Evolutionary conservation across 176 grass and related monocot genomes (phyloP).

Genomic region (Dactylis glomerata): DNA sequence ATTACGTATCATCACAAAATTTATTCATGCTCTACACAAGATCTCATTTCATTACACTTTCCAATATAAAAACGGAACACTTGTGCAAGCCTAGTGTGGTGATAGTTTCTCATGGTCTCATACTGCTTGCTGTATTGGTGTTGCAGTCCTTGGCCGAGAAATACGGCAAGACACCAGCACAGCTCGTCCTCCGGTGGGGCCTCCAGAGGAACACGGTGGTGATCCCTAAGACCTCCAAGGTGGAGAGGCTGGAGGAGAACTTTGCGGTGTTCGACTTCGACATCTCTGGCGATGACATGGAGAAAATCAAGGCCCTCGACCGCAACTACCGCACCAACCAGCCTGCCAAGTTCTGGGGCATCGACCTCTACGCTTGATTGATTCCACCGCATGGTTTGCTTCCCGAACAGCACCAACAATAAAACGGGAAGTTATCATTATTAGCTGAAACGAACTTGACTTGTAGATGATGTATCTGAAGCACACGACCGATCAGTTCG

Average conservation of each 20-base stretch:
- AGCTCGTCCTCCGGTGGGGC: conserved; percentile 73
- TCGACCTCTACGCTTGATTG: conserved; percentile 74
- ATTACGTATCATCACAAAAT: not conserved
- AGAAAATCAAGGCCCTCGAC: conserved; percentile 75
- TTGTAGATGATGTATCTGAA: not conserved
- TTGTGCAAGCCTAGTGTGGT: not conserved
- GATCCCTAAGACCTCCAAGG: conserved; percentile 88
- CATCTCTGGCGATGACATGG: conserved; percentile 71
- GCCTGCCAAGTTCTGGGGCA: conserved; percentile 92
- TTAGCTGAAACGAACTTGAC: not conserved
- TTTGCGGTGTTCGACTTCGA: conserved; percentile 64
- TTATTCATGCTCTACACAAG: not conserved
- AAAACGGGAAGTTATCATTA: not conserved
- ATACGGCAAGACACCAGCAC: conserved; percentile 65
- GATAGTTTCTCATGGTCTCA: not conserved
- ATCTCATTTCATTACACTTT: too few relatives aligned
- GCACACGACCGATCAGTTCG: not conserved
- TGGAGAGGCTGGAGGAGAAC: conserved; percentile 69
- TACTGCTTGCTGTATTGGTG: not conserved
- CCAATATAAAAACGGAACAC: not conserved
- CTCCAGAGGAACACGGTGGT: conserved; percentile 88
- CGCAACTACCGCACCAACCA: conserved; percentile 77
- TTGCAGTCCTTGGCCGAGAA: conserved; percentile 69
- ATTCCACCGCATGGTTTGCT: not conserved
- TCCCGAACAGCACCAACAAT: not conserved